Percentiles rank a stretch among this genome's conserved stretches.
Evolutionary conservation across 2,329 filamentous ascomycete species (phyloP).

Genomic region (Domatiomyces catenatus): DNA sequence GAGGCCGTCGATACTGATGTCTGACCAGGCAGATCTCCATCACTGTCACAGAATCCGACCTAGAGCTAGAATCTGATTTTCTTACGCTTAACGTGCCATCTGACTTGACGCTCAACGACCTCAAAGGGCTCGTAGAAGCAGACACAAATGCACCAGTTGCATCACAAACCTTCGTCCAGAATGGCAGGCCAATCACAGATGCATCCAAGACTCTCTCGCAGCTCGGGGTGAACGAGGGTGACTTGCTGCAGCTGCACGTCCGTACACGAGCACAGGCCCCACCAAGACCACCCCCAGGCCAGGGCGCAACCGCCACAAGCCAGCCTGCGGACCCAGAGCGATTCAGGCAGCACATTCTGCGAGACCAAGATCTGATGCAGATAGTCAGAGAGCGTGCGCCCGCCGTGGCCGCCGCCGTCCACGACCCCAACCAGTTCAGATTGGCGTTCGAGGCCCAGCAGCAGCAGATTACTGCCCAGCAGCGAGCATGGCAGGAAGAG

Average conservation of each 20-base stretch:
- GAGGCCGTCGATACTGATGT: slow-evolving; percentile 2
- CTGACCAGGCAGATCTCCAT: slow-evolving; percentile 65
- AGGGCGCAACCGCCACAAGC: not conserved
- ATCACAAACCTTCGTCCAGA: slow-evolving; percentile 76
- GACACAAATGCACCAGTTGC: slow-evolving; percentile 59
- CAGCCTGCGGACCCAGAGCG: slow-evolving; percentile 51
- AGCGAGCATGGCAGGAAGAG: slow-evolving; percentile 51
- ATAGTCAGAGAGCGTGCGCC: slow-evolving; percentile 59
- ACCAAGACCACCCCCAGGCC: slow-evolving; percentile 1
- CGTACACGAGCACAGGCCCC: slow-evolving; percentile 19
- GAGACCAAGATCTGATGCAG: slow-evolving; percentile 56
- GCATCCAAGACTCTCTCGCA: slow-evolving; percentile 68
- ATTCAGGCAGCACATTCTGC: slow-evolving; percentile 66
- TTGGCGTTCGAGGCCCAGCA: slow-evolving; percentile 54
- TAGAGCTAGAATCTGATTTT: slow-evolving; percentile 53
- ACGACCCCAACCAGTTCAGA: slow-evolving; percentile 62
- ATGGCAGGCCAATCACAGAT: slow-evolving; percentile 65
- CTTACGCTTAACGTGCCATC: slow-evolving; percentile 67
- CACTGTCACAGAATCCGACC: slow-evolving; percentile 61
- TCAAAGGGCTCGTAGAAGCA: slow-evolving; percentile 77
- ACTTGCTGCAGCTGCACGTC: slow-evolving; percentile 83
- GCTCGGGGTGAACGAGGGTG: slow-evolving; percentile 67
- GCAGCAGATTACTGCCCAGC: slow-evolving; percentile 54
- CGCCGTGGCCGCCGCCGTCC: slow-evolving; percentile 58
- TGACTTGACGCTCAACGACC: slow-evolving; percentile 66